Base-by-base conservation (phyloP, 495 filamentous ascomycete genomes). In the Neurospora pannonica region DNA sequence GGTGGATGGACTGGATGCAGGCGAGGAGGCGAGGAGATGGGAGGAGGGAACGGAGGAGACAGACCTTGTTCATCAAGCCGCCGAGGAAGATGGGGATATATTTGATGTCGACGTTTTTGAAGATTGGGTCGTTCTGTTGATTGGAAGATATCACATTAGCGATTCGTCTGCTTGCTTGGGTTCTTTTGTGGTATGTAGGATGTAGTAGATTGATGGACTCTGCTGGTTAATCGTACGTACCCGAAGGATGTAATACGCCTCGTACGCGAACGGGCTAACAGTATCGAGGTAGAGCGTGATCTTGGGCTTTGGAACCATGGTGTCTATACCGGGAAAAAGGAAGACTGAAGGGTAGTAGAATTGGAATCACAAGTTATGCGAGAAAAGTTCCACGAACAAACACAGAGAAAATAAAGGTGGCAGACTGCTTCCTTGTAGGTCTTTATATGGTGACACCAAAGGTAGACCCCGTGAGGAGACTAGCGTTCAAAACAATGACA, bases 81-180 rank as follows among this genome's bases (percentile, higher is more conserved):
- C 90, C 90, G 0, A 94, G 85, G 74, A 93, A 89, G 46, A 93
- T 88, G 36, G 92, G 92, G 4, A 92, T 83, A 73, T 90, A 93
- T 17, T 80, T 89, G 39, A 92, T 80, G 1, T 91, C 85, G 79
- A 86, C 88, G 73, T 85, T 81, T 37, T 84, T 81, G 79, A 93
- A 94, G 2, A 87, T 81, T 3, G 87, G 83, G 69, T 90, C 90
- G 74, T 90, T 84, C 91, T 94, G 71, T 34, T 4, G 15, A 28
- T 37, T 0, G 17, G 5, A 19, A 19, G 5, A 24, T 11, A n/a
- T 1, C 1, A 1, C 11, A 9, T 67, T 34, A 67, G 31, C 54
- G 31, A 67, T 67, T 8, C 54, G 6, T 19, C 15, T 67, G 24
- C 54, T 42, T 10, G 9, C 21, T 24, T 48, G 21, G 21, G 38